phyloP scores from a whole-genome alignment of 257 asterid genomes.

The Orobanche coerulescens region DNA sequence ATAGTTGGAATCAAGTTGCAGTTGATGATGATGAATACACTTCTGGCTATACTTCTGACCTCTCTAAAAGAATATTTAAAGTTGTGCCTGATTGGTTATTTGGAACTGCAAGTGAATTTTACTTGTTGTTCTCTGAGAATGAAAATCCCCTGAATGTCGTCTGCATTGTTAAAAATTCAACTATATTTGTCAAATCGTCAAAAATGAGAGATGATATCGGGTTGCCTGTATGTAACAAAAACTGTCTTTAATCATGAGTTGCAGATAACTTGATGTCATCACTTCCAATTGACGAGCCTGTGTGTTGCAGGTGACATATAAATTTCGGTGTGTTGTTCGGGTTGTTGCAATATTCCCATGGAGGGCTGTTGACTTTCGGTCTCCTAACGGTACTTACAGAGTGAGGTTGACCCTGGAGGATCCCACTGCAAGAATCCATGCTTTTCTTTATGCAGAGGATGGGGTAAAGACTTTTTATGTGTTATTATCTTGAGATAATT shows the following conservation, averaged over 20 bases:
- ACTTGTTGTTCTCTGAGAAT: background rate
- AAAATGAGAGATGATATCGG: background rate
- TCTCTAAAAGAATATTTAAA: background rate
- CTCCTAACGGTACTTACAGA: conserved; percentile 54
- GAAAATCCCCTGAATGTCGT: background rate
- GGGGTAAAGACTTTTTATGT: conserved; percentile 42
- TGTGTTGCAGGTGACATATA: conserved; percentile 50
- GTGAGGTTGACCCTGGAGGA: conserved; percentile 81
- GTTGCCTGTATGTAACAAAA: background rate
- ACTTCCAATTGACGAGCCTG: conserved; percentile 9
- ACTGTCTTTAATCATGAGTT: conserved; percentile 8
- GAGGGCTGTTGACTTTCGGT: conserved; percentile 40
- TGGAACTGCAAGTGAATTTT: background rate
- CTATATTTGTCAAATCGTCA: background rate
- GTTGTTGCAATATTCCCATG: conserved; percentile 62
- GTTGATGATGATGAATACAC: too few species aligned
- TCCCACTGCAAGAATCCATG: conserved; percentile 83
- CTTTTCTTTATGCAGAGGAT: conserved; percentile 60
- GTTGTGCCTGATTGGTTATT: background rate
- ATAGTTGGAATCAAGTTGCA: too few species aligned
- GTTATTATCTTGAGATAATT: background rate
- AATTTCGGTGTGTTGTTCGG: conserved; percentile 63
- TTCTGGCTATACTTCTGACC: background rate
- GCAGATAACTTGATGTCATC: conserved; percentile 3
- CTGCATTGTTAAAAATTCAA: background rate